Evolutionary conservation across 768 basidiomycete genomes (phyloP).

Genomic region (Macrocybe gigantea): DNA sequence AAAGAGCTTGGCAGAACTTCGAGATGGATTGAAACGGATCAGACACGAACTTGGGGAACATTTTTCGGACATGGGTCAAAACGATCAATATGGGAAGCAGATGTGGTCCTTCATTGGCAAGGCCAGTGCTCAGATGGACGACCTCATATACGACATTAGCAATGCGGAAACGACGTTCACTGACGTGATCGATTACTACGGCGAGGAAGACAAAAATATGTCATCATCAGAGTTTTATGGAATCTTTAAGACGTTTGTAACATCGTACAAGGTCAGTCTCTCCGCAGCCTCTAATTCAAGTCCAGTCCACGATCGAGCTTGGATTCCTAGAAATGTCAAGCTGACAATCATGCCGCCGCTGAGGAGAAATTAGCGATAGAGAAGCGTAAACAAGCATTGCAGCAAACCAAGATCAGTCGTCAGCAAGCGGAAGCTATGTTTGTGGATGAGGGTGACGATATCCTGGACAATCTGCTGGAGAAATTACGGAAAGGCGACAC

Average conservation of each 20-base stretch:
- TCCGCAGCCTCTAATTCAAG: background rate
- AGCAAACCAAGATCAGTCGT: conserved; percentile 54
- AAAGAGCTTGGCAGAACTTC: conserved; percentile 66
- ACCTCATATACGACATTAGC: conserved; percentile 82
- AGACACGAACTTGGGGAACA: conserved; percentile 76
- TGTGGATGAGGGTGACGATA: conserved; percentile 48
- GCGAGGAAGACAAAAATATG: conserved; percentile 87
- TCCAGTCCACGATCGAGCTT: conserved; percentile 2
- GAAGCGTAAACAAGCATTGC: conserved; percentile 61
- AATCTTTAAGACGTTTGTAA: conserved; percentile 95
- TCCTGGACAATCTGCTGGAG: conserved; percentile 67
- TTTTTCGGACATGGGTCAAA: conserved; percentile 64
- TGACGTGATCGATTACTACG: conserved; percentile 87
- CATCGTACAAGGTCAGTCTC: conserved; percentile 72
- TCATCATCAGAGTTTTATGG: conserved; percentile 91
- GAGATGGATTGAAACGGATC: conserved; percentile 73
- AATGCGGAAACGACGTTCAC: conserved; percentile 78
- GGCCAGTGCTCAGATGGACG: conserved; percentile 70
- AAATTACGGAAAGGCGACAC: conserved; percentile 68
- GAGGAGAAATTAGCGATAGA: conserved; percentile 67
- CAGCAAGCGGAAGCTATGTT: conserved; percentile 36
- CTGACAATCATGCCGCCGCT: conserved; percentile 67
- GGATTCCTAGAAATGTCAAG: conserved; percentile 72
- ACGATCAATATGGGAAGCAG: conserved; percentile 78
- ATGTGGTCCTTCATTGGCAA: conserved; percentile 89